Percentiles rank a stretch among this genome's conserved stretches.
phyloP scores from a whole-genome alignment of 495 filamentous ascomycete genomes.

The Trichoderma orchidacearum region DNA sequence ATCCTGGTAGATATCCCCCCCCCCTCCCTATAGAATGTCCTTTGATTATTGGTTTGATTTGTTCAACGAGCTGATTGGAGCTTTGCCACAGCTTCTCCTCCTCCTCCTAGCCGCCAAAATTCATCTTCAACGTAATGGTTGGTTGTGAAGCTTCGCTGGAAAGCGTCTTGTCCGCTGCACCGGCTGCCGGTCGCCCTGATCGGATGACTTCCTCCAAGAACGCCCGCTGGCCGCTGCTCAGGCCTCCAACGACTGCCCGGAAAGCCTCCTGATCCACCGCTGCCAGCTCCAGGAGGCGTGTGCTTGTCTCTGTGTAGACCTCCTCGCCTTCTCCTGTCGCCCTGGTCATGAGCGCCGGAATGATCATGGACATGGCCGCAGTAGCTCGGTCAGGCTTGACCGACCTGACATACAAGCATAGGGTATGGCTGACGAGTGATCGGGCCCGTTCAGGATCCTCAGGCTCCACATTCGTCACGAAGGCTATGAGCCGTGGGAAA shows the following conservation, averaged over 20 bases:
- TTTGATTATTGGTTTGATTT: too few relatives aligned
- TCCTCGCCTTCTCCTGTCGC: conserved; percentile 38
- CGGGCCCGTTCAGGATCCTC: conserved; percentile 66
- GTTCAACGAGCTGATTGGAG: neutral
- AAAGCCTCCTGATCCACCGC: conserved; percentile 60
- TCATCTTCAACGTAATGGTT: conserved; percentile 87
- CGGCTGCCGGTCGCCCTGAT: conserved; percentile 29
- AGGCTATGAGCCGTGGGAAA: conserved; percentile 61
- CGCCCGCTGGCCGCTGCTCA: conserved; percentile 55
- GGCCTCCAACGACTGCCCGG: conserved; percentile 53
- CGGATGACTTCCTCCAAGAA: conserved; percentile 77
- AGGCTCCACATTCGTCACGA: conserved; percentile 49
- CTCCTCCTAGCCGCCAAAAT: conserved; percentile 46
- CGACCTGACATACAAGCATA: conserved; percentile 53
- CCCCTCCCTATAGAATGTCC: too few relatives aligned
- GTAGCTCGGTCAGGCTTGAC: conserved; percentile 33
- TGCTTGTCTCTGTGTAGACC: conserved; percentile 60
- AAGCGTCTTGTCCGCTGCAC: conserved; percentile 11
- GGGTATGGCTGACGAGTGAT: conserved; percentile 51
- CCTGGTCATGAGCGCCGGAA: conserved; percentile 67
- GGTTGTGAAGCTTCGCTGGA: conserved; percentile 47
- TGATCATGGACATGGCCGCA: conserved; percentile 55
- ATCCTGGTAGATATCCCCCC: too few relatives aligned
- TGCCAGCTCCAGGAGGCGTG: conserved; percentile 67
- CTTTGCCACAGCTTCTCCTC: neutral